phyloP scores from a whole-genome alignment of 768 basidiomycete genomes.

The Auricularia cornea region DNA sequence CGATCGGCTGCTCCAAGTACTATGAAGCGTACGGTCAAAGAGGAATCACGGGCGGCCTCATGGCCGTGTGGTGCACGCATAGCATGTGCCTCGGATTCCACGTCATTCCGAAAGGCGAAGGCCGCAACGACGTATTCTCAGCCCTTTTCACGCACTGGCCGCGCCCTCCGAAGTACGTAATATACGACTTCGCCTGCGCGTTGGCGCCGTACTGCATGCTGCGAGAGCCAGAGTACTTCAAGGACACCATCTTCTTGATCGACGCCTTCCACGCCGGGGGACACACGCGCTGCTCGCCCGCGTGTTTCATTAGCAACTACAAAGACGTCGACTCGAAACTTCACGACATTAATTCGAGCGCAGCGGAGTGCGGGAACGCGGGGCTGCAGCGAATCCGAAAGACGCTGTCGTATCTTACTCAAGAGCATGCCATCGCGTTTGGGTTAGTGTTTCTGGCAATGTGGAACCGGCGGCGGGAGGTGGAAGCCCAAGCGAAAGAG shows the following conservation, averaged over 20 bases:
- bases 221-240: conserved; percentile 23
- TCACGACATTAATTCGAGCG: conserved; percentile 23
- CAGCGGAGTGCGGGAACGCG: conserved; percentile 28
- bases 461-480: no score
- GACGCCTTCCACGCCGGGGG: conserved; percentile 26
- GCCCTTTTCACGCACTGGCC: conserved; percentile 28
- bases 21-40: no score
- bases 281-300: conserved; percentile 26
- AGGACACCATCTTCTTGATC: conserved; percentile 25
- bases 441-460: conserved; percentile 12
- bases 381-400: conserved; percentile 21
- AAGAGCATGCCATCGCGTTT: conserved; percentile 20
- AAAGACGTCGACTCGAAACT: conserved; percentile 20
- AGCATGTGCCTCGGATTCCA: no score
- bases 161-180: conserved; percentile 18
- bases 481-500: no score
- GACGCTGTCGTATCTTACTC: conserved; percentile 22
- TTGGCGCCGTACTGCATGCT: conserved; percentile 26
- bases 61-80: no score
- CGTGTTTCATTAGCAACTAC: conserved; percentile 22
- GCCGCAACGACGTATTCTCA: conserved; percentile 32
- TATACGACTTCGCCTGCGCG: conserved; percentile 28
- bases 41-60: no score
- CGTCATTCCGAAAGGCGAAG: conserved; percentile 26
- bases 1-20: no score